Conservation (phyloP, 1,284 basidiomycete species). For the Porogramme epimiltina region DNA sequence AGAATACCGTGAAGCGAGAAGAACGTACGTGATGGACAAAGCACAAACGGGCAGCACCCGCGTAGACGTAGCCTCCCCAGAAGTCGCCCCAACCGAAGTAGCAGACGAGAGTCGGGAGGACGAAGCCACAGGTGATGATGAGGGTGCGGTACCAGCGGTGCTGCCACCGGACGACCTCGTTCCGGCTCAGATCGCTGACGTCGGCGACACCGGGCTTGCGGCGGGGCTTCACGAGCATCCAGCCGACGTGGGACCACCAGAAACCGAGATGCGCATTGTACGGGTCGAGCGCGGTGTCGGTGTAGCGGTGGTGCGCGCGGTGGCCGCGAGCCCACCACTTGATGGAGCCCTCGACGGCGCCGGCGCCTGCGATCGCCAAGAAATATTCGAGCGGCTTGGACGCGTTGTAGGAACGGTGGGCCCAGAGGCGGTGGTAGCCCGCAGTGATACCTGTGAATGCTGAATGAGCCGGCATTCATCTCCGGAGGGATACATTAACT, state of each 20-base stretch:
- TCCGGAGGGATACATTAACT: constrained; percentile 17
- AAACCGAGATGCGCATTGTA: constrained; percentile 90
- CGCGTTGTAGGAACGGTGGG: constrained; percentile 92
- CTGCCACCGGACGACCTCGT: constrained; percentile 84
- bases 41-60: constrained; percentile 78
- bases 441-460: constrained; percentile 53
- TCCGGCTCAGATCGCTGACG: constrained; percentile 81
- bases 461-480: background rate
- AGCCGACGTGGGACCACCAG: constrained; percentile 83
- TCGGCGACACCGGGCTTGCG: constrained; percentile 88
- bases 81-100: constrained; percentile 86
- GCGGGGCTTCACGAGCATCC: constrained; percentile 92
- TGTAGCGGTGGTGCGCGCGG: constrained; percentile 93
- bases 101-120: constrained; percentile 77
- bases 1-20: background rate
- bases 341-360: constrained; percentile 89
- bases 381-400: constrained; percentile 77
- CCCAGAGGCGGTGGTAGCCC: constrained; percentile 93
- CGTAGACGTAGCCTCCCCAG: constrained; percentile 84
- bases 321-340: constrained; percentile 96
- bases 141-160: constrained; percentile 79
- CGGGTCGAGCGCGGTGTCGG: constrained; percentile 94
- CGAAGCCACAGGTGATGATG: constrained; percentile 73
- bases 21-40: constrained; percentile 87
- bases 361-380: constrained; percentile 79